Conservation (phyloP, 768 basidiomycete genomes). For the Mycena crocata region DNA sequence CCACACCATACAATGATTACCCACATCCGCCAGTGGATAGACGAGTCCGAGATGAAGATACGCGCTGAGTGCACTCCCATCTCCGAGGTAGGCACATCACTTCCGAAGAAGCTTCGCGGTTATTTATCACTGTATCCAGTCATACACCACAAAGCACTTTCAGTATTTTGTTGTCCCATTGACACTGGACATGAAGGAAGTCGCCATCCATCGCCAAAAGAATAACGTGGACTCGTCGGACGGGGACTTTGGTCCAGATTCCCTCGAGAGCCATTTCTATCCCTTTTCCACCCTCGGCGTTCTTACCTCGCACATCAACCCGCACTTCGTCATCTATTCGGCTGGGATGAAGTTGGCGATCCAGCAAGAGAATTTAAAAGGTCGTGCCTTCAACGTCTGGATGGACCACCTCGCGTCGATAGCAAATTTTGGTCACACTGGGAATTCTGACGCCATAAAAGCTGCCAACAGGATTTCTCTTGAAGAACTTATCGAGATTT, state of each 20-base stretch:
- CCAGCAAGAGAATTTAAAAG: neutral
- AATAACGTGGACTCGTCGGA: neutral
- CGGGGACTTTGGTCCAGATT: too few relatives aligned
- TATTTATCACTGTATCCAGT: too few relatives aligned
- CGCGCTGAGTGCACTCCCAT: neutral
- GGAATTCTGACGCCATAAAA: too few relatives aligned
- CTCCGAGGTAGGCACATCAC: neutral
- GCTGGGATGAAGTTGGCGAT: neutral
- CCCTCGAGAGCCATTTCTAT: neutral
- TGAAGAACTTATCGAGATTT: too few relatives aligned
- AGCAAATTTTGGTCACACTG: too few relatives aligned
- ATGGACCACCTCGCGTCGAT: too few relatives aligned
- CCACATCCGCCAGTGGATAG: neutral
- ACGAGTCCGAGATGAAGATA: neutral
- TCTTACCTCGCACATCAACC: neutral
- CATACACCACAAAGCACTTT: too few relatives aligned
- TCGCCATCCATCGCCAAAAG: neutral
- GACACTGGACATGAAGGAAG: neutral
- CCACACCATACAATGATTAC: neutral
- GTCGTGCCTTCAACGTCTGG: too few relatives aligned
- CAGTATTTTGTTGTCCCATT: too few relatives aligned
- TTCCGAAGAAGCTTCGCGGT: too few relatives aligned
- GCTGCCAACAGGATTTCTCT: too few relatives aligned
- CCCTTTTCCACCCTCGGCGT: neutral
- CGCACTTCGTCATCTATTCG: constrained; percentile 6